Evolutionary conservation across 106 monocot species (phyloP).

Genomic region (Amphibolis antarctica): DNA sequence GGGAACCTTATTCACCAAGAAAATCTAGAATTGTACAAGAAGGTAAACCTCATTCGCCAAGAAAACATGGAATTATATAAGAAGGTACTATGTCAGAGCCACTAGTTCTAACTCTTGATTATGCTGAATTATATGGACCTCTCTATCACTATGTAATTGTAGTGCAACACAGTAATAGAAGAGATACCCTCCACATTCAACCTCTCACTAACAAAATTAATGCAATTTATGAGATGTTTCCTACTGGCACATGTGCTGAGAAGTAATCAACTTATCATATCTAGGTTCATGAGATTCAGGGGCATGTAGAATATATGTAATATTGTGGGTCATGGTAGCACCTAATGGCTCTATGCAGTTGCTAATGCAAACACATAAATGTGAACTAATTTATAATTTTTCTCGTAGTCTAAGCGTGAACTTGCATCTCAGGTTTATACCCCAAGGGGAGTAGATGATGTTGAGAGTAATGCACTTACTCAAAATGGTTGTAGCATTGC

Average conservation of each 20-base stretch:
- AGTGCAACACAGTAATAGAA: too few species aligned
- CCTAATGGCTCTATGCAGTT: background rate
- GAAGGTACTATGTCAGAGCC: conserved; percentile 17
- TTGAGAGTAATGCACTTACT: conserved; percentile 12
- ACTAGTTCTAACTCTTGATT: background rate
- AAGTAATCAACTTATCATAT: too few species aligned
- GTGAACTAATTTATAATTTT: too few species aligned
- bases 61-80: conserved; percentile 35
- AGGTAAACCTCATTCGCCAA: conserved; percentile 34
- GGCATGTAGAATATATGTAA: too few species aligned
- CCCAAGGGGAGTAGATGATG: conserved; percentile 22
- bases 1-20: conserved; percentile 41
- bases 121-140: background rate
- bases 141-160: too few species aligned
- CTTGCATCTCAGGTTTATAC: conserved; percentile 30
- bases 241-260: too few species aligned
- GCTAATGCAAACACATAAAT: background rate
- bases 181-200: too few species aligned
- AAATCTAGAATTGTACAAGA: conserved; percentile 44
- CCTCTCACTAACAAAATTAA: too few species aligned
- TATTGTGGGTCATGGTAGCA: too few species aligned
- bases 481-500: conserved; percentile 21
- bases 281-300: too few species aligned
- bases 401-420: too few species aligned
- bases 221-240: too few species aligned